These are phyloP conservation scores for Zea luxurians DNA, from an alignment of 176 grass and related monocot species.

Conservation along the genomic window DNA sequence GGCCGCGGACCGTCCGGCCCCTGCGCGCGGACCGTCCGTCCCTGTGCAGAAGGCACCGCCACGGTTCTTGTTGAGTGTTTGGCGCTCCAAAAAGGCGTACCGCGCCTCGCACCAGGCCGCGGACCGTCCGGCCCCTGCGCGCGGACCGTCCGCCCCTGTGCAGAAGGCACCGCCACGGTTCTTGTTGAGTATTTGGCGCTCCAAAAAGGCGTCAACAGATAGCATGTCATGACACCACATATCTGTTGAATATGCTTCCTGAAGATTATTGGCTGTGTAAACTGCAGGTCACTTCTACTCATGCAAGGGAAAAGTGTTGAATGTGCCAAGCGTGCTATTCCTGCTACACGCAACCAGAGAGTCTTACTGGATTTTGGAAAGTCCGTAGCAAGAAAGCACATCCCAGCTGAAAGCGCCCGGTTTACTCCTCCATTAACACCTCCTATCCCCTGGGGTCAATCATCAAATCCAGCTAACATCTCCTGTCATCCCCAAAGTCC, in stretches of 20 bases:
- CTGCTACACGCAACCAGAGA: constrained; percentile 48
- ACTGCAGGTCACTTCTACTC: constrained; percentile 66
- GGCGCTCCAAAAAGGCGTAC: too few relatives aligned
- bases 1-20: too few relatives aligned
- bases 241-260: constrained; percentile 21
- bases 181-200: too few relatives aligned
- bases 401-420: constrained; percentile 32
- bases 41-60: too few relatives aligned
- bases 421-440: constrained; percentile 40
- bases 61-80: too few relatives aligned
- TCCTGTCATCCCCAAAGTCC: constrained; percentile 42
- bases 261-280: not conserved
- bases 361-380: constrained; percentile 73
- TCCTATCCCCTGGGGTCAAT: constrained; percentile 48
- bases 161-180: too few relatives aligned
- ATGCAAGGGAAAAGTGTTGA: constrained; percentile 71
- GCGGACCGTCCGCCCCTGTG: too few relatives aligned
- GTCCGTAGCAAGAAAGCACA: constrained; percentile 51
- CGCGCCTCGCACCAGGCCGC: too few relatives aligned
- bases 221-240: not conserved
- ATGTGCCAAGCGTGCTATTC: constrained; percentile 67
- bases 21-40: too few relatives aligned
- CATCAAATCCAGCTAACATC: constrained; percentile 51
- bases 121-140: too few relatives aligned
- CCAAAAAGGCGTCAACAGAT: too few relatives aligned